These are phyloP conservation scores for Fraxinus dipetala DNA, from an alignment of 305 asterid genomes.

Conservation along the genomic window DNA sequence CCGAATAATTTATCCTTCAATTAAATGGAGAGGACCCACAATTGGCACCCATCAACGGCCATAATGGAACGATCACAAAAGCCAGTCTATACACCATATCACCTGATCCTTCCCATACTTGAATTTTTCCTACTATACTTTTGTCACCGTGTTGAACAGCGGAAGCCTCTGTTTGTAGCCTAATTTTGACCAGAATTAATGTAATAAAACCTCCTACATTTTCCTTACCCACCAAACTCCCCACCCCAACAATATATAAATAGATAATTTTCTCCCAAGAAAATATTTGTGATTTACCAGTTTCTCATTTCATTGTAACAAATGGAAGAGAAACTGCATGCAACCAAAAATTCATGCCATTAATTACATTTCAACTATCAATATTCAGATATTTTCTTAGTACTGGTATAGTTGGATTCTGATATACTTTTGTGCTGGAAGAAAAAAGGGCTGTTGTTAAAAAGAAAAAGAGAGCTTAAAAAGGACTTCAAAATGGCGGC, in stretches of 20 bases:
- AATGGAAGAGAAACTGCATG: constrained; percentile 20
- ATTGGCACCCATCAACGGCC: neutral
- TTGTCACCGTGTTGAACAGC: neutral
- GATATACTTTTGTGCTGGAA: neutral
- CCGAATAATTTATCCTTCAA: neutral
- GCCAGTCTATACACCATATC: neutral
- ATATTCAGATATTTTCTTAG: neutral
- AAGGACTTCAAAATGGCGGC: constrained; percentile 27
- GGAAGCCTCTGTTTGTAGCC: constrained; percentile 18
- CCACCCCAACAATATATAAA: neutral
- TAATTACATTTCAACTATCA: neutral
- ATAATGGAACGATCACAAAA: neutral
- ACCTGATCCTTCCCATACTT: neutral
- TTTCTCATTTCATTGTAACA: neutral
- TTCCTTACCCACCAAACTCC: neutral
- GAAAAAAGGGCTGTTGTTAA: neutral
- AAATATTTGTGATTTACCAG: neutral
- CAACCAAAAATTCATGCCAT: constrained; percentile 11
- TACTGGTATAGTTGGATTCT: neutral
- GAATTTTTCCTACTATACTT: neutral
- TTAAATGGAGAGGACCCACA: neutral
- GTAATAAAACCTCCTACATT: neutral
- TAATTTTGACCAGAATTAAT: constrained; percentile 27
- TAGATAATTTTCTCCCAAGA: neutral
- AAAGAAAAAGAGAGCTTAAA: neutral